Evolutionary conservation across 352 stramenopile species (phyloP), one percentile per base, ranked within the genome.

Genomic region (Pythium grandisporangium): DNA sequence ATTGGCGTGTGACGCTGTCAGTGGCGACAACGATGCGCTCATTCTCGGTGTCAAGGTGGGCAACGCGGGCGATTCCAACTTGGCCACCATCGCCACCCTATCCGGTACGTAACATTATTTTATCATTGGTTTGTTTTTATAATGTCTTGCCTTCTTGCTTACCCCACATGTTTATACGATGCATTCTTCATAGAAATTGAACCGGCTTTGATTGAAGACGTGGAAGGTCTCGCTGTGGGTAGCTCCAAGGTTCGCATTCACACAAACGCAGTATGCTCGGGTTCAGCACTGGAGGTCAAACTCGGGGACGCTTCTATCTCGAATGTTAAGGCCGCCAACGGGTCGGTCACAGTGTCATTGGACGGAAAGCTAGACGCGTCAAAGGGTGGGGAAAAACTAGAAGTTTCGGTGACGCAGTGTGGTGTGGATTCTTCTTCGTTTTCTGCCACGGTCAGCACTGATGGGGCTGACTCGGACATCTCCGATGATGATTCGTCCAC

Each of bases 11-110:
- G 61, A 80, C 25, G 68, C 61, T 6, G 55, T 54, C 0, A 39
- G 48, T 0, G 57, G 57, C 16, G 51, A 63, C 14, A 37, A 53
- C 2, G 68, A 56, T 26, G 42, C 69, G 12, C 25, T 91, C 25
- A 51, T 86, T 25, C 52, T 75, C 25, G 61, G 45, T 4, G 44
- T 89, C 20, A 73, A 53, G 21, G 69, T 89, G 24, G 78, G 49
- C 12, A 63, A 66, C 42, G 70, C 59, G 35, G 55, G 52, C 13
- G 51, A 51, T 23, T 86, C 75, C 33, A 70, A 65, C 36, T 66
- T 70, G 22, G 54, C 45, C 6, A 53, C 46, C 45, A 50, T 91
- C 4, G 75, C 59, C 0, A 69, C 47, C 6, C 67, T 89, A 30
- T 47, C 52, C 13, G 52, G 62, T 22, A 60, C 27, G 45, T 34